Evolutionary conservation across 2,329 filamentous ascomycete species (phyloP).

Genomic region (Talaromyces sp.): DNA sequence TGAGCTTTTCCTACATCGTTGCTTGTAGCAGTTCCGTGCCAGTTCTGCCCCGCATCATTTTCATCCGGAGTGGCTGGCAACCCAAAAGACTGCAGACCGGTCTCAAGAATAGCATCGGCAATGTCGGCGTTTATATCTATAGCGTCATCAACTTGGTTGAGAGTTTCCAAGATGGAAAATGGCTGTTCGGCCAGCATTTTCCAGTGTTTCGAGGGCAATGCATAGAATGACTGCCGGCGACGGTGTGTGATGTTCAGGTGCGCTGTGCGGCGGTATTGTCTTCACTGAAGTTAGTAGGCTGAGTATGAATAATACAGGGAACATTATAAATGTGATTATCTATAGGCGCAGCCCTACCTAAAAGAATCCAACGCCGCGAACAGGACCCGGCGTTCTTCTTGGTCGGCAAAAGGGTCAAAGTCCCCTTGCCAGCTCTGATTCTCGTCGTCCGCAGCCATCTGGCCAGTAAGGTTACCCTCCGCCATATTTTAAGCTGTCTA

Average conservation of each 20-base stretch:
- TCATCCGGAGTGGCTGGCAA: constrained; percentile 37
- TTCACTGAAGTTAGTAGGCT: constrained; percentile 29
- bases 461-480: not conserved
- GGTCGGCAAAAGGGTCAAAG: constrained; percentile 64
- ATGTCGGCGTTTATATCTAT: constrained; percentile 86
- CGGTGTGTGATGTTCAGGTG: constrained; percentile 90
- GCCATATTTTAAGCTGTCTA: not conserved
- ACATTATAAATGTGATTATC: not conserved
- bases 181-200: constrained; percentile 73
- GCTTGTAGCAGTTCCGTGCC: constrained; percentile 65
- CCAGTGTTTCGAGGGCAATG: constrained; percentile 78
- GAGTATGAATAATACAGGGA: not conserved
- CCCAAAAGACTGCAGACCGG: constrained; percentile 63
- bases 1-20: constrained; percentile 84
- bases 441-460: constrained; percentile 1
- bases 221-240: constrained; percentile 88
- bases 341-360: constrained; percentile 55
- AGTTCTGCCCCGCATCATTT: constrained; percentile 48
- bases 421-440: constrained; percentile 52
- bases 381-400: constrained; percentile 74
- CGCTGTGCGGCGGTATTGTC: constrained; percentile 77
- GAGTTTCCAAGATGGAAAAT: constrained; percentile 74
- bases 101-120: constrained; percentile 69
- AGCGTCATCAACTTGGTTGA: constrained; percentile 75
- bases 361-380: constrained; percentile 85